These are phyloP conservation scores for Trichoderma koningiopsis DNA, from an alignment of 2,329 filamentous ascomycete species.

Conservation along the genomic window DNA sequence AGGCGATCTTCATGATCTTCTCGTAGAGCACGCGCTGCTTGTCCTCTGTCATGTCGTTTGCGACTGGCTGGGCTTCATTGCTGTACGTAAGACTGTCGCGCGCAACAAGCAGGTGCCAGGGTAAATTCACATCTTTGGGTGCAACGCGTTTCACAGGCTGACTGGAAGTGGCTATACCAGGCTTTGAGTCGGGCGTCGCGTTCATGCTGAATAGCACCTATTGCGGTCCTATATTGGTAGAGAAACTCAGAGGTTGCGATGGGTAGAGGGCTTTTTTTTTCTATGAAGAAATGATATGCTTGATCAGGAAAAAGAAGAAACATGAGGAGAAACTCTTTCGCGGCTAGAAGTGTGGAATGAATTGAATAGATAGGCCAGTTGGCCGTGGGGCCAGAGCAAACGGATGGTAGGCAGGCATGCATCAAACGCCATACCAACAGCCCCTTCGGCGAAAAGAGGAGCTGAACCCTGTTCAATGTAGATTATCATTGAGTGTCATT, in stretches of 20 bases:
- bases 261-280: not conserved
- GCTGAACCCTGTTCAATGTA: too few species aligned
- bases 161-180: not conserved
- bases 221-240: not conserved
- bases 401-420: not conserved
- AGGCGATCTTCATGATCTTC: not conserved
- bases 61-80: not conserved
- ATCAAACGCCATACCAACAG: too few species aligned
- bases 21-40: not conserved
- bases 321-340: not conserved
- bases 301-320: not conserved
- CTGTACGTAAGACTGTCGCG: not conserved
- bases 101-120: not conserved
- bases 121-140: not conserved
- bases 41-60: not conserved
- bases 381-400: not conserved
- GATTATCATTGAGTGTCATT: too few species aligned
- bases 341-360: not conserved
- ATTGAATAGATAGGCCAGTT: not conserved
- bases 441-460: too few species aligned
- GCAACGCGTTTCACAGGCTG: not conserved
- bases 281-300: not conserved
- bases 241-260: not conserved
- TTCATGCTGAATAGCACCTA: not conserved
- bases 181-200: not conserved